A percentile compares a stretch with the other conserved stretches of the same genome.
phyloP scores from a whole-genome alignment of 169 alveolate species.

The Eimeria acervulina region DNA sequence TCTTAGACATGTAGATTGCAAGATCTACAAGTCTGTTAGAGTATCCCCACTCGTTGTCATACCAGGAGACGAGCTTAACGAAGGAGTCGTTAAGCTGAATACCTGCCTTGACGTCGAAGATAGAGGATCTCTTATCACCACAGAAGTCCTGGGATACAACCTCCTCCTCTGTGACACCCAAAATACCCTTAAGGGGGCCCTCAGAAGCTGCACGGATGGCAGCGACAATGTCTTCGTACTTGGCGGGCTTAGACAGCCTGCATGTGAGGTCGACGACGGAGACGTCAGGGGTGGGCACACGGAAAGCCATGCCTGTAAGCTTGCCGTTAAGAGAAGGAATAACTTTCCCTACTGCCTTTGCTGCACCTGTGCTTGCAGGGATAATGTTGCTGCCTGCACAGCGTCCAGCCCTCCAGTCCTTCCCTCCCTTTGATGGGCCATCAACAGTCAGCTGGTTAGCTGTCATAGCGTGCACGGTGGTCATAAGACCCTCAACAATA shows the following conservation, averaged over 20 bases:
- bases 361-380: conserved; percentile 99
- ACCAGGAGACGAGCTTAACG: conserved; percentile 99
- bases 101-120: conserved; percentile 99
- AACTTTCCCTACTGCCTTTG: conserved; percentile 99
- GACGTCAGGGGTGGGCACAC: conserved; percentile 99
- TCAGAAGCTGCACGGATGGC: conserved; percentile 96
- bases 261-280: conserved; percentile 99
- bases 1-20: conserved; percentile 87
- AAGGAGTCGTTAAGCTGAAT: conserved; percentile 97
- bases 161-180: conserved; percentile 98
- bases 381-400: conserved; percentile 98
- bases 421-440: conserved; percentile 99
- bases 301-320: conserved; percentile 99
- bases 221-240: conserved; percentile 96
- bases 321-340: conserved; percentile 99
- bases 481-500: conserved; percentile 99
- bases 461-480: conserved; percentile 99
- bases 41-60: conserved; percentile 99
- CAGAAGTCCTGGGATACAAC: conserved; percentile 98
- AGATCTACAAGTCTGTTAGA: conserved; percentile 98
- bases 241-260: conserved; percentile 97
- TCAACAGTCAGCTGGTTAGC: conserved; percentile 99
- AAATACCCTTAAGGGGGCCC: conserved; percentile 95
- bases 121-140: conserved; percentile 96
- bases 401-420: conserved; percentile 99